Percentiles rank a stretch among this genome's conserved stretches.
Conservation (phyloP, 495 filamentous ascomycete genomes). For the Oidiodendron maius region DNA sequence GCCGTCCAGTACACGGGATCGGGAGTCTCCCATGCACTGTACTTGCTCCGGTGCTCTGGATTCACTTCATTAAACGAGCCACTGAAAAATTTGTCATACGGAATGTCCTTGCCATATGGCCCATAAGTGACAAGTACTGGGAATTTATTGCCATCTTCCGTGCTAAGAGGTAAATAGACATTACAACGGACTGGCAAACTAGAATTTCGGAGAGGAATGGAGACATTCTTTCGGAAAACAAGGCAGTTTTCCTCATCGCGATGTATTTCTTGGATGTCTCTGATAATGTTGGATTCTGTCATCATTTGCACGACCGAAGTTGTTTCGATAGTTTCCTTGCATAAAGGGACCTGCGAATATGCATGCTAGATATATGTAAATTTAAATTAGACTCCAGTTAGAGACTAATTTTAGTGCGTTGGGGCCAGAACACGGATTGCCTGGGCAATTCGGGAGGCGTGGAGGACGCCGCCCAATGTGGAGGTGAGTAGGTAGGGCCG, state of each 20-base stretch:
- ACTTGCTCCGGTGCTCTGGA: slow-evolving; percentile 30
- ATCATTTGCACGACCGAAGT: no score
- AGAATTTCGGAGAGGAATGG: slow-evolving; percentile 11
- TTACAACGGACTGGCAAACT: slow-evolving; percentile 9
- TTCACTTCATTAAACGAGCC: slow-evolving; percentile 39
- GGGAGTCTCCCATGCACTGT: slow-evolving; percentile 34
- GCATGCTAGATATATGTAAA: no score
- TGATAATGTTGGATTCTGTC: no score
- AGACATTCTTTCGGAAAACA: slow-evolving; percentile 22
- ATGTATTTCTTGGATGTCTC: slow-evolving; percentile 11
- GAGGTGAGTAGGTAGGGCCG: no score
- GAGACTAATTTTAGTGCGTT: no score
- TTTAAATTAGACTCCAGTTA: no score
- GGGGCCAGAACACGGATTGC: no score
- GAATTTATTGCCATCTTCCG: slow-evolving; percentile 18
- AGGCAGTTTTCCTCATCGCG: slow-evolving; percentile 9
- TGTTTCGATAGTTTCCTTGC: no score
- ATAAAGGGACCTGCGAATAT: no score
- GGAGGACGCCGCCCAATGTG: no score
- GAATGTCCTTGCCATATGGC: slow-evolving; percentile 61
- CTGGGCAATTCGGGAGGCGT: no score
- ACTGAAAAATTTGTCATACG: slow-evolving; percentile 39
- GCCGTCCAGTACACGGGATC: slow-evolving; percentile 36
- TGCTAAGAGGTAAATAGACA: slow-evolving; percentile 18
- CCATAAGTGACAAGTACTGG: slow-evolving; percentile 52